Evolutionary conservation across 139 green algal species (phyloP).

Genomic region (Astrephomene gubernaculifera): DNA sequence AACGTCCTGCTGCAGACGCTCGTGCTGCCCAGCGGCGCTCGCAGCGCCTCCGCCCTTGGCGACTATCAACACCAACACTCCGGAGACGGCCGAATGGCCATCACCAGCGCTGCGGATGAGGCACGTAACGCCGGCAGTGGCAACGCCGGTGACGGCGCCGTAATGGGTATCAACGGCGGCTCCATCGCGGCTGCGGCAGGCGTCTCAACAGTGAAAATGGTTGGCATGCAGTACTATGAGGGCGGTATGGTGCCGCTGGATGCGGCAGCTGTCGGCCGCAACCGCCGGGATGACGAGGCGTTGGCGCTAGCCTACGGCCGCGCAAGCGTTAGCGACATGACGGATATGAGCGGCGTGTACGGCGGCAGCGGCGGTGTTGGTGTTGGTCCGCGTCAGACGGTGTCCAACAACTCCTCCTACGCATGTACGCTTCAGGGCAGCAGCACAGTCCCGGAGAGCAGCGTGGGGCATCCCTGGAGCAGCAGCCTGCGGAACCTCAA

Average conservation of each 20-base stretch:
- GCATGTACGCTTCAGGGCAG: not conserved
- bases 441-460: not conserved
- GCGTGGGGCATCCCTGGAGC: constrained; percentile 2
- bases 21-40: not conserved
- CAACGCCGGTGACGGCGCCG: not conserved
- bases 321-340: not conserved
- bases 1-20: constrained; percentile 74
- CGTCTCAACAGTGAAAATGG: not conserved
- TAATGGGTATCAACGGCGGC: not conserved
- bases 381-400: not conserved
- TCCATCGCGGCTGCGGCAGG: not conserved
- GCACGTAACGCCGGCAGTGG: no score
- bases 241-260: not conserved
- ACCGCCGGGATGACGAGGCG: not conserved
- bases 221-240: not conserved
- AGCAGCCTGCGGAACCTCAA: constrained; percentile 10
- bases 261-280: not conserved
- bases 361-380: not conserved
- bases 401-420: constrained; percentile 5
- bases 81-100: no score
- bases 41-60: not conserved
- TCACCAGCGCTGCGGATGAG: no score
- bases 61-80: no score
- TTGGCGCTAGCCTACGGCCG: constrained; percentile 11
- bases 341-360: not conserved